These are phyloP conservation scores for Arachis monticola DNA, from an alignment of 331 rosid species.

Conservation along the genomic window DNA sequence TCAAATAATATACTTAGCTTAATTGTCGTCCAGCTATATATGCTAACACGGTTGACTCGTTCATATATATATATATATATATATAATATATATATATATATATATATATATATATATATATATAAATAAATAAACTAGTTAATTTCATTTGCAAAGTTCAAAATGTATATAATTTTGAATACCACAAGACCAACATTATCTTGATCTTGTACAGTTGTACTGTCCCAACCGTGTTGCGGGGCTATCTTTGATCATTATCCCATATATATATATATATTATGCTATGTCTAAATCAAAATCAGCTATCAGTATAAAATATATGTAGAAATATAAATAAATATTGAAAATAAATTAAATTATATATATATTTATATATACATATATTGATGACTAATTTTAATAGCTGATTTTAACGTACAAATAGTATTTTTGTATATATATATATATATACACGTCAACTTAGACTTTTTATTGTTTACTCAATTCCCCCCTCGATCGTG, in stretches of 20 bases:
- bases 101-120: conserved; percentile 23
- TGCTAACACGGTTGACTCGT: not conserved
- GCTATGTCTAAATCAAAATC: no score
- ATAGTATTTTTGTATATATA: no score
- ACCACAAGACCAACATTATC: conserved; percentile 34
- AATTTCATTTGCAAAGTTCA: not conserved
- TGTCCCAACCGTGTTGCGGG: conserved; percentile 13
- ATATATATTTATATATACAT: no score
- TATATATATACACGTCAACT: no score
- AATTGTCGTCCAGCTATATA: not conserved
- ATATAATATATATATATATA: conserved; percentile 6
- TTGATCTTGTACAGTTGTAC: conserved; percentile 19
- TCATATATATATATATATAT: conserved; percentile 18
- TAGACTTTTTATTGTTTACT: no score
- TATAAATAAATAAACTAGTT: not conserved
- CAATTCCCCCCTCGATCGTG: no score
- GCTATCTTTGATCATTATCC: conserved; percentile 10
- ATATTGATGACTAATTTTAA: no score
- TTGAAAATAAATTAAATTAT: no score
- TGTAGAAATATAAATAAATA: no score
- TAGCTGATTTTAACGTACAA: no score
- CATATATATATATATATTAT: not conserved
- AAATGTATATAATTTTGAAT: not conserved
- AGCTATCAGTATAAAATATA: no score
- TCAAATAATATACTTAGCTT: not conserved